A percentile compares a stretch with the other conserved stretches of the same genome.
phyloP scores from a whole-genome alignment of 2,329 filamentous ascomycete species.

The Lecanosticta acicola region DNA sequence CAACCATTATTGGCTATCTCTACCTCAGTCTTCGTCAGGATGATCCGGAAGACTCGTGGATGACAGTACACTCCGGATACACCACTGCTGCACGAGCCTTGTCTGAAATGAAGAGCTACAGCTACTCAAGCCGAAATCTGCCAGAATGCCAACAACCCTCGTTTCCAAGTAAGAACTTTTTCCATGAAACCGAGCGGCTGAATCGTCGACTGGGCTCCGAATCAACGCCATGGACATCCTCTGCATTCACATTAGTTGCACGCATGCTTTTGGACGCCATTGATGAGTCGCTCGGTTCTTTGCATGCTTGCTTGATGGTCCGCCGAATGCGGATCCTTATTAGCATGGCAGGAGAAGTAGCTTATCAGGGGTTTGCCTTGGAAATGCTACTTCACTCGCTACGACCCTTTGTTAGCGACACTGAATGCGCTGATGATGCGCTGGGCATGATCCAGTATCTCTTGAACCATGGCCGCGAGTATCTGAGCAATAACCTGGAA shows the following conservation, averaged over 20 bases:
- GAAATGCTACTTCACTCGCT: slow-evolving; percentile 85
- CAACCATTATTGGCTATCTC: slow-evolving; percentile 69
- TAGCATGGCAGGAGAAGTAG: slow-evolving; percentile 66
- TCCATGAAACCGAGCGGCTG: slow-evolving; percentile 70
- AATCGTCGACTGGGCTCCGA: slow-evolving; percentile 66
- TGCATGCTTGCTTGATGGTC: slow-evolving; percentile 80
- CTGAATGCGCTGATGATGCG: slow-evolving; percentile 84
- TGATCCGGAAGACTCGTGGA: slow-evolving; percentile 61
- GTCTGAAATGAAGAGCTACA: slow-evolving; percentile 61
- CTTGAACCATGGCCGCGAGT: slow-evolving; percentile 58
- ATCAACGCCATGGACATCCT: slow-evolving; percentile 36
- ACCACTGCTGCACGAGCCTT: slow-evolving; percentile 59
- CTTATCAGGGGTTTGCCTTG: slow-evolving; percentile 72
- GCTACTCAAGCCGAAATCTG: slow-evolving; percentile 59
- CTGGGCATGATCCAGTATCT: slow-evolving; percentile 84
- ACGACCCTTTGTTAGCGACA: slow-evolving; percentile 70
- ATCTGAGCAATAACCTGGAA: slow-evolving; percentile 59
- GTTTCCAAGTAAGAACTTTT: slow-evolving; percentile 72
- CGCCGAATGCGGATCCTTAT: slow-evolving; percentile 80
- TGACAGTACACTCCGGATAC: slow-evolving; percentile 41
- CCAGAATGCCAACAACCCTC: slow-evolving; percentile 79
- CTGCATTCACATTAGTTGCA: slow-evolving; percentile 39
- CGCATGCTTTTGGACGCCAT: slow-evolving; percentile 75
- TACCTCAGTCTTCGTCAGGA: slow-evolving; percentile 68
- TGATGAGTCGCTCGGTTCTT: slow-evolving; percentile 73